A percentile compares a stretch with the other conserved stretches of the same genome.
Evolutionary conservation across 1,139 yeast species (phyloP).

Genomic region (Suzukiozyma palmioleophila): DNA sequence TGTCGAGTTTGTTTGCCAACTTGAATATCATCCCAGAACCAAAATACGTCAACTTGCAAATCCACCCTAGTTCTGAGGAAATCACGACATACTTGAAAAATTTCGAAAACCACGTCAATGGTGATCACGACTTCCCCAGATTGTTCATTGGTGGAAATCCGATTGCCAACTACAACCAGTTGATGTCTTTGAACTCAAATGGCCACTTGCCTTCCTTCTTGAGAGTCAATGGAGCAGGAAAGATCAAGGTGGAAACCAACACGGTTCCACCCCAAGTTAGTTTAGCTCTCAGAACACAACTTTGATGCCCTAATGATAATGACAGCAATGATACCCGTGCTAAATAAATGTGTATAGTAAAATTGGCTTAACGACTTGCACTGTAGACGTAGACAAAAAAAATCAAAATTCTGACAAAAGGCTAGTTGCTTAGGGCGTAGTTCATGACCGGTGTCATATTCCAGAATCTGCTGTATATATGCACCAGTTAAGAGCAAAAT

Average conservation of each 20-base stretch:
- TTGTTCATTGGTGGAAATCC: constrained; percentile 1
- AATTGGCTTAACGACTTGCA: no score
- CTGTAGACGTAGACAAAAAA: no score
- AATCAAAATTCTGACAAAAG: no score
- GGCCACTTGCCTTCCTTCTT: not conserved
- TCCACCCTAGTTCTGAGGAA: constrained; percentile 27
- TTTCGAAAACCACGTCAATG: constrained; percentile 7
- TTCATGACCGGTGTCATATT: no score
- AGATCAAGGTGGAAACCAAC: not conserved
- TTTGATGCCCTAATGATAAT: not conserved
- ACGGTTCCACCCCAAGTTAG: not conserved
- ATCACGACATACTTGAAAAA: constrained; percentile 23
- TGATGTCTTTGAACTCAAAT: not conserved
- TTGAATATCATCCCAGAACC: constrained; percentile 31
- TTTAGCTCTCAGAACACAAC: not conserved
- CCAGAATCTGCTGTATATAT: no score
- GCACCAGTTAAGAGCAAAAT: no score
- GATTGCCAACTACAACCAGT: constrained; percentile 1
- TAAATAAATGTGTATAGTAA: no score
- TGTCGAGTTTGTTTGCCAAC: constrained; percentile 19
- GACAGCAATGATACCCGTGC: no score
- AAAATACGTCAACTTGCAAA: constrained; percentile 23
- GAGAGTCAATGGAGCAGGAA: not conserved
- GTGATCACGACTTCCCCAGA: constrained; percentile 6
- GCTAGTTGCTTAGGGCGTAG: no score